Evolutionary conservation across 2,329 filamentous ascomycete species (phyloP), one percentile per base, ranked within the genome.

Genomic region (Clonostachys rhizophaga): DNA sequence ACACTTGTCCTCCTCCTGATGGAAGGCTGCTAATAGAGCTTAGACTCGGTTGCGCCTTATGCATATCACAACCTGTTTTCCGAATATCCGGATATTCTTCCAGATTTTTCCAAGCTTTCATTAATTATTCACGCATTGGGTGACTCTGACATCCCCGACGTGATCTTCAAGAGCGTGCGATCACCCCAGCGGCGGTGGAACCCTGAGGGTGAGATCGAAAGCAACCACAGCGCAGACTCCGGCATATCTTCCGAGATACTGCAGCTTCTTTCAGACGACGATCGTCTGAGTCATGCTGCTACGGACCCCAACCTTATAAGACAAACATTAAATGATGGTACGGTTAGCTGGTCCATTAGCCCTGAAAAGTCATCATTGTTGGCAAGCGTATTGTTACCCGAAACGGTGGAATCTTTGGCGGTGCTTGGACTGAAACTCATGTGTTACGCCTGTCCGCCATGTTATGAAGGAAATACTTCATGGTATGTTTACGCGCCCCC

Each of bases 391-490:
- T 60, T 6, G 51, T 50, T 0, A 4, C 45, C 55, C 1, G 50
- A 55, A 5, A 57, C 55, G 0, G 16, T 43, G 3, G 55, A 61
- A 17, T 51, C 56, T 2, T 50, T 59, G 17, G 47, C 49, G 2
- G 45, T 45, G 0, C 47, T 52, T 1, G 58, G 55, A 0, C 24
- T 65, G 1, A 55, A 50, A 2, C 36, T 65, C 0, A 7, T 66
- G 0, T 64, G 59, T 16, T 64, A 60, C 41, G 50, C 54, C 2
- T 61, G 58, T 10, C 63, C 63, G 5, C 62, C 58, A 5, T 60
- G 58, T 35, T 64, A 60, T 11, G 63, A 66, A 42, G 63, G 63
- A 5, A 62, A 63, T 16, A 52, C 51, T 3, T 50, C 51, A 12
- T 66, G 63, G 63, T 63, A 57, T 14, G 47, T 10, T 10, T 39